Evolutionary conservation across 2,329 filamentous ascomycete genomes (phyloP).

Genomic region (Diaporthe aspalathi): DNA sequence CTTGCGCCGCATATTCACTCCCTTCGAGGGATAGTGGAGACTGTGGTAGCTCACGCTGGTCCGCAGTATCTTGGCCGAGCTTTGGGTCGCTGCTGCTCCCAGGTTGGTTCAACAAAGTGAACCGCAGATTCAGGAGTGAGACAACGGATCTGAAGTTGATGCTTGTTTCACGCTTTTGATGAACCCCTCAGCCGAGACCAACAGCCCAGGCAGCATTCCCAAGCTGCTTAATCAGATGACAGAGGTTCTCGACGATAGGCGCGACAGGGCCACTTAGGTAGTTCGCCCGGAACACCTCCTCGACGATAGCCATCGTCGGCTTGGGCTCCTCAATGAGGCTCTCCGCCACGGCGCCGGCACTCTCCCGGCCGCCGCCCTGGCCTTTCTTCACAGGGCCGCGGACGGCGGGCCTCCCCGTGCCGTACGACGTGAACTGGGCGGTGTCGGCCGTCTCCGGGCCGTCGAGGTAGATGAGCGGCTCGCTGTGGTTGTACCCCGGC

Average conservation of each 20-base stretch:
- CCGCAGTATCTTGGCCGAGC: neutral
- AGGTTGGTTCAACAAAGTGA: neutral
- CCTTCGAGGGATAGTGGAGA: neutral
- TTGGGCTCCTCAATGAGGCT: conserved; percentile 66
- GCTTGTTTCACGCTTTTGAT: neutral
- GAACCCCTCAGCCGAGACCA: conserved; percentile 43
- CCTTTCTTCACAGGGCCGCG: conserved; percentile 49
- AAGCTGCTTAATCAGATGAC: conserved; percentile 71
- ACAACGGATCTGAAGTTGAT: neutral
- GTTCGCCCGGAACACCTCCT: conserved; percentile 67
- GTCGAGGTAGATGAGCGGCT: conserved; percentile 65
- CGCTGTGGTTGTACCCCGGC: conserved; percentile 45
- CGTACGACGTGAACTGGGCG: conserved; percentile 67
- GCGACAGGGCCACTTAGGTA: conserved; percentile 61
- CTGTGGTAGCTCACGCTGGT: neutral
- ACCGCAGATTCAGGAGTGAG: neutral
- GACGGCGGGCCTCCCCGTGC: conserved; percentile 65
- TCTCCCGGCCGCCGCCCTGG: conserved; percentile 4
- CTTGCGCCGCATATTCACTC: no score
- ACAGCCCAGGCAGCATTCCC: conserved; percentile 60
- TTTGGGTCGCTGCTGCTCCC: no score
- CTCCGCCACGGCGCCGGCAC: conserved; percentile 45
- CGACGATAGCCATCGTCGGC: conserved; percentile 68
- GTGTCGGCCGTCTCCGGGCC: conserved; percentile 61
- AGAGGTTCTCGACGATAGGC: conserved; percentile 75